phyloP scores from a whole-genome alignment of 257 asterid genomes.

The Solanum medicagineum region DNA sequence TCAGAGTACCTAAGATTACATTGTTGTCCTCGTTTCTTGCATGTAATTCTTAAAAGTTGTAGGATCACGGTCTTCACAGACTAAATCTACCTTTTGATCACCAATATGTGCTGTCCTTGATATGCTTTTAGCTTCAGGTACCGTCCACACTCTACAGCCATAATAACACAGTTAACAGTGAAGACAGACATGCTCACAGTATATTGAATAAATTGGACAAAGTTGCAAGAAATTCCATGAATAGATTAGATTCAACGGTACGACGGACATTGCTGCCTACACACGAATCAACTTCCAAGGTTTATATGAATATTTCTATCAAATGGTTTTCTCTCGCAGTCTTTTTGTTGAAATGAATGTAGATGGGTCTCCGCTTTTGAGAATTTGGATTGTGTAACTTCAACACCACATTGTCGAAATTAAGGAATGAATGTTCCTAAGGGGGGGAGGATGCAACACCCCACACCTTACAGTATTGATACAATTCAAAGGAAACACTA shows the following conservation, averaged over 20 bases:
- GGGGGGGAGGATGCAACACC: too few species aligned
- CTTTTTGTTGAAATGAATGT: too few species aligned
- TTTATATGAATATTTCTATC: too few species aligned
- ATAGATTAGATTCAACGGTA: neutral
- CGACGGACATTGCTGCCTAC: rapidly evolving
- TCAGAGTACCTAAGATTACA: neutral
- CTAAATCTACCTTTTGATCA: slow-evolving; percentile 38
- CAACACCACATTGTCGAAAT: neutral
- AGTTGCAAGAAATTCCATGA: neutral
- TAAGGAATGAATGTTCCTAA: too few species aligned
- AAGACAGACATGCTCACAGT: neutral
- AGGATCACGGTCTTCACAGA: slow-evolving; percentile 40
- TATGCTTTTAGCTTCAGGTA: slow-evolving; percentile 55
- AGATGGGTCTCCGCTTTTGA: too few species aligned
- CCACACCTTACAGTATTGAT: too few species aligned
- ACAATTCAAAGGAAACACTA: too few species aligned
- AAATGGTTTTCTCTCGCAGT: too few species aligned
- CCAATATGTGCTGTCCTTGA: slow-evolving; percentile 21
- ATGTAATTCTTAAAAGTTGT: slow-evolving; percentile 39
- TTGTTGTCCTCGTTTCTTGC: neutral
- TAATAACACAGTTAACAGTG: neutral
- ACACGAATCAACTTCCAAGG: neutral
- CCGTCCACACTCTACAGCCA: slow-evolving; percentile 67
- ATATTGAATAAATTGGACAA: neutral
- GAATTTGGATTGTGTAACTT: neutral